These are phyloP conservation scores for Hanseniaspora lachancei DNA, from an alignment of 805 yeast genomes.

Conservation along the genomic window DNA sequence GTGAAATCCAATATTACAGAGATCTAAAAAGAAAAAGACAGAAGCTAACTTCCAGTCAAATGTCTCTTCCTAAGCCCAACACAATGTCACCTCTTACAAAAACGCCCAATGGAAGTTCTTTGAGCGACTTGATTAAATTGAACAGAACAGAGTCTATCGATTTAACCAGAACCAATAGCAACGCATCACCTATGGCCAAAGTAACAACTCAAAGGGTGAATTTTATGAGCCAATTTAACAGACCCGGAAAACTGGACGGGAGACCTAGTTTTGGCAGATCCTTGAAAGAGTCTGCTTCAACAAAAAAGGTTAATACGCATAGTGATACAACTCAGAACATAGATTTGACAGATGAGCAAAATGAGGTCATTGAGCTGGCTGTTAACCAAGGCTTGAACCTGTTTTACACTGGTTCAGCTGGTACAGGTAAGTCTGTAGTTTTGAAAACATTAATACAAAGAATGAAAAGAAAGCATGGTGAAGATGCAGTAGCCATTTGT, in stretches of 20 bases:
- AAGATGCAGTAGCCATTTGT: slow-evolving; percentile 53
- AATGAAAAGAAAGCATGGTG: slow-evolving; percentile 34
- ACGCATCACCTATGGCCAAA: not conserved
- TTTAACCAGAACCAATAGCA: not conserved
- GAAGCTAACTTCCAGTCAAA: slow-evolving; percentile 4
- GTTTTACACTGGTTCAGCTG: slow-evolving; percentile 95
- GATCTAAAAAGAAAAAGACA: slow-evolving; percentile 9
- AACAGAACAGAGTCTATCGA: slow-evolving; percentile 1
- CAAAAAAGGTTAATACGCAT: not conserved
- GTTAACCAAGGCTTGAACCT: slow-evolving; percentile 41
- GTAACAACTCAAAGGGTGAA: not conserved
- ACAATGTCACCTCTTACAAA: not conserved
- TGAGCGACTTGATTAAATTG: slow-evolving; percentile 7
- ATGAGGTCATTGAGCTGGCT: slow-evolving; percentile 38
- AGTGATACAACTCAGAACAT: not conserved
- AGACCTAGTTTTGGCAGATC: not conserved
- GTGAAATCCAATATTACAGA: slow-evolving; percentile 7
- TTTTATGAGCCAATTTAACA: slow-evolving; percentile 5
- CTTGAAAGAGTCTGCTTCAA: not conserved
- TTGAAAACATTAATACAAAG: slow-evolving; percentile 48
- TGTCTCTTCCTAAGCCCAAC: not conserved
- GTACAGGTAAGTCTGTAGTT: slow-evolving; percentile 93
- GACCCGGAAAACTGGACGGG: not conserved
- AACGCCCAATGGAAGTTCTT: not conserved
- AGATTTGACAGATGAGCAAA: slow-evolving; percentile 35